These are phyloP conservation scores for Phytomonas francai DNA, from an alignment of 208 protist genomes.

Conservation along the genomic window DNA sequence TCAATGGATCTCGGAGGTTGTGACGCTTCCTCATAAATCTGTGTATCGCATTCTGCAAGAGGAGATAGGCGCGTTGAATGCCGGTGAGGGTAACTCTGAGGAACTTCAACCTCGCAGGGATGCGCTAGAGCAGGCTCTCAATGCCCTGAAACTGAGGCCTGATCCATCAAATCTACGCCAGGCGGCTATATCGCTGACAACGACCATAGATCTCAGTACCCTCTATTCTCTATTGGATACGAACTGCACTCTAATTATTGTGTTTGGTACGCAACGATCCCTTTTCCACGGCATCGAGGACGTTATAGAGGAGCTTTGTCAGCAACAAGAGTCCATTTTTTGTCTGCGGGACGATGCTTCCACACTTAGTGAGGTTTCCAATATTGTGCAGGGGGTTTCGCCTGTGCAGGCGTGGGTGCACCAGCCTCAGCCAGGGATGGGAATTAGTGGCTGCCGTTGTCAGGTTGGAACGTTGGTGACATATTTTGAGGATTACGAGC, in stretches of 20 bases:
- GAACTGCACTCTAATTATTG: constrained; percentile 21
- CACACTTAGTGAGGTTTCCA: background rate
- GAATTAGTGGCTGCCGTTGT: background rate
- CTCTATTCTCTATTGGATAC: constrained; percentile 18
- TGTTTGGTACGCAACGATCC: constrained; percentile 12
- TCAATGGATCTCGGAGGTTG: constrained; percentile 19
- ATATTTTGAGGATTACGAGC: constrained; percentile 27
- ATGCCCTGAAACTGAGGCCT: constrained; percentile 15
- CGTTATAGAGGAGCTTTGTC: constrained; percentile 39
- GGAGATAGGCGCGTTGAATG: background rate
- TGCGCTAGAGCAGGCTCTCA: constrained; percentile 14
- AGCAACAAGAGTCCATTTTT: constrained; percentile 39
- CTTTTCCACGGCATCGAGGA: constrained; percentile 22
- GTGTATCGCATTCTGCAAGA: constrained; percentile 20
- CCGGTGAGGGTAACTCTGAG: background rate
- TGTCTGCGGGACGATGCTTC: constrained; percentile 16
- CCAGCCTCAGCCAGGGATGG: constrained; percentile 12
- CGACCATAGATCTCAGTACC: constrained; percentile 20
- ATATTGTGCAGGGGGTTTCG: constrained; percentile 20
- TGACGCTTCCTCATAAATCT: constrained; percentile 16
- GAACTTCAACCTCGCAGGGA: constrained; percentile 8
- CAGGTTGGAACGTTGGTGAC: constrained; percentile 33
- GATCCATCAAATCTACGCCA: constrained; percentile 20
- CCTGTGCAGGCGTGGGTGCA: constrained; percentile 16
- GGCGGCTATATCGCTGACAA: constrained; percentile 19